Conservation (phyloP, 176 grass and related monocot species). For the Oryza officinalis region DNA sequence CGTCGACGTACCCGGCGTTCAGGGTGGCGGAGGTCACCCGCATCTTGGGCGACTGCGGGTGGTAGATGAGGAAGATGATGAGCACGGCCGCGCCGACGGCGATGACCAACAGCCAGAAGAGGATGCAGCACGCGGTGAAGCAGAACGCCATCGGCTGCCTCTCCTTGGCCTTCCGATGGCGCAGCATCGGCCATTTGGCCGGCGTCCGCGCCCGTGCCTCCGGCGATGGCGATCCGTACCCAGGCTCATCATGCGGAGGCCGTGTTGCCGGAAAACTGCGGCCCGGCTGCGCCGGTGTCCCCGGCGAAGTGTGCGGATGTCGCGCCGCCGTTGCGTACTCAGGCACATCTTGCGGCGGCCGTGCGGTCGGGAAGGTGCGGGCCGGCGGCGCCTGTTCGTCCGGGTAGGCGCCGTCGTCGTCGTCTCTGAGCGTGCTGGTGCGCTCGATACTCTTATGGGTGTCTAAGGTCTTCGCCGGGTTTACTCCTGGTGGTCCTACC, state of each 20-base stretch:
- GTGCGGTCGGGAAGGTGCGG: too few species aligned
- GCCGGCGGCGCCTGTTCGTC: not conserved
- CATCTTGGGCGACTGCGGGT: slow-evolving; percentile 59
- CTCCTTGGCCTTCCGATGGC: not conserved
- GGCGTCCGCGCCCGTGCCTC: too few species aligned
- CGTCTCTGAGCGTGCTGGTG: slow-evolving; percentile 15
- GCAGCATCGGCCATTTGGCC: not conserved
- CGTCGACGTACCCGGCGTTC: slow-evolving; percentile 76
- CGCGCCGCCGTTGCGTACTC: too few species aligned
- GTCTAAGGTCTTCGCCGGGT: not conserved
- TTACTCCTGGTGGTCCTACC: not conserved
- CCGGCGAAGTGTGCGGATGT: too few species aligned
- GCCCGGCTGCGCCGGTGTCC: too few species aligned
- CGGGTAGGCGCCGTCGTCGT: not conserved
- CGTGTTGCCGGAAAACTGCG: too few species aligned
- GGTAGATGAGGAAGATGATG: slow-evolving; percentile 73
- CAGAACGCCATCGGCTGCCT: slow-evolving; percentile 16
- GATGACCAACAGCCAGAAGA: slow-evolving; percentile 75
- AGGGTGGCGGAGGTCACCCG: slow-evolving; percentile 62
- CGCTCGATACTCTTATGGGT: slow-evolving; percentile 10
- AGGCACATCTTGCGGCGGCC: not conserved
- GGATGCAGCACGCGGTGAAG: slow-evolving; percentile 49
- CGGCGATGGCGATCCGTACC: too few species aligned
- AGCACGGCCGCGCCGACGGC: slow-evolving; percentile 58
- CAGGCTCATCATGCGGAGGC: too few species aligned